phyloP scores from a whole-genome alignment of 495 filamentous ascomycete genomes.

The Aspergillus heteromorphus region DNA sequence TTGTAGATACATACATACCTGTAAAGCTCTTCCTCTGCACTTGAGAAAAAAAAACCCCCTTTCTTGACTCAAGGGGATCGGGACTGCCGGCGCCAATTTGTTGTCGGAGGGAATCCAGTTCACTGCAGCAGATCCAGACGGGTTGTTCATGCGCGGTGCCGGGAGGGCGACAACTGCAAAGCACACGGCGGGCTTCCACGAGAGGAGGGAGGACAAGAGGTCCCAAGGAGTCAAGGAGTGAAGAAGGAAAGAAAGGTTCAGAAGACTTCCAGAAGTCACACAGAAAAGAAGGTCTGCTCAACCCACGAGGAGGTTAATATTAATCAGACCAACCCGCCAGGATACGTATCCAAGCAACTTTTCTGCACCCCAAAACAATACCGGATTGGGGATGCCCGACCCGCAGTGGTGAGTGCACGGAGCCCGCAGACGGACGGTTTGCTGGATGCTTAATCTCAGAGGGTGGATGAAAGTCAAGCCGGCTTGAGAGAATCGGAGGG shows the following conservation, averaged over 20 bases:
- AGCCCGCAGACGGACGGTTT: slow-evolving; percentile 7
- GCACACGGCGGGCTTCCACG: not conserved
- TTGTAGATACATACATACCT: slow-evolving; percentile 13
- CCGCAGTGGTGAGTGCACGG: slow-evolving; percentile 15
- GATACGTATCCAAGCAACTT: slow-evolving; percentile 2
- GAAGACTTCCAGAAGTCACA: slow-evolving; percentile 17
- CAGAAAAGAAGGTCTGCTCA: slow-evolving; percentile 1
- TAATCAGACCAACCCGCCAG: not conserved
- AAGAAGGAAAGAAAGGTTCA: slow-evolving; percentile 5
- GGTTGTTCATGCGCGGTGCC: slow-evolving; percentile 11
- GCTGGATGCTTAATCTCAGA: slow-evolving; percentile 1
- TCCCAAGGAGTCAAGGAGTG: not conserved
- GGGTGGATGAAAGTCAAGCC: slow-evolving; percentile 1
- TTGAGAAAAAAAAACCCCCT: no score
- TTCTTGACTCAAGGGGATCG: not conserved
- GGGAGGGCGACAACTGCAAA: slow-evolving; percentile 5
- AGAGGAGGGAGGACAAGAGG: not conserved
- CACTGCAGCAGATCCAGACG: slow-evolving; percentile 12
- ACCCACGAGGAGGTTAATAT: slow-evolving; percentile 5
- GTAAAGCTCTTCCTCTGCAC: slow-evolving; percentile 5
- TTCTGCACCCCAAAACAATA: slow-evolving; percentile 4
- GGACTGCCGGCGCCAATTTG: not conserved
- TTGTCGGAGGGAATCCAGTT: slow-evolving; percentile 12
- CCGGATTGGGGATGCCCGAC: slow-evolving; percentile 9
- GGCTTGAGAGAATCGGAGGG: not conserved